Evolutionary conservation across 495 filamentous ascomycete species (phyloP).

Genomic region (Cudoniella acicularis): DNA sequence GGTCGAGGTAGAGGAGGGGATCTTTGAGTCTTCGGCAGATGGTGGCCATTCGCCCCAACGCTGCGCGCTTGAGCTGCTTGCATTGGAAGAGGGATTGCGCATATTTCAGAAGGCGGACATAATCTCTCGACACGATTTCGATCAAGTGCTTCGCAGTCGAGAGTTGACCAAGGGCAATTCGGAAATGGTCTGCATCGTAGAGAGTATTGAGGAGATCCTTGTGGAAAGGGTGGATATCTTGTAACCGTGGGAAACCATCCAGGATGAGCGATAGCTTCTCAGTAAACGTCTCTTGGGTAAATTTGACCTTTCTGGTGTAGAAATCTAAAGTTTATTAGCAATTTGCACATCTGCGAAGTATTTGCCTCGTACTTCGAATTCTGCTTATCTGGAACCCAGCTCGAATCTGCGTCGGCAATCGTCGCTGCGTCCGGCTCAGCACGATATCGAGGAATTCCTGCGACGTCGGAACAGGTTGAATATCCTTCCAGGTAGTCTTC

Average conservation of each 20-base stretch:
- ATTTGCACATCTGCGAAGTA: conserved; percentile 9
- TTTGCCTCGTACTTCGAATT: conserved; percentile 64
- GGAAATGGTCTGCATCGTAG: conserved; percentile 98
- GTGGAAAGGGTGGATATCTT: conserved; percentile 97
- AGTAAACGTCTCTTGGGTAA: conserved; percentile 93
- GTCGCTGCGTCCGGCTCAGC: conserved; percentile 87
- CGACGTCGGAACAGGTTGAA: conserved; percentile 85
- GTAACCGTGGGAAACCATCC: conserved; percentile 87
- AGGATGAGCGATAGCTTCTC: conserved; percentile 89
- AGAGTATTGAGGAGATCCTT: conserved; percentile 55
- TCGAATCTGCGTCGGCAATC: conserved; percentile 92
- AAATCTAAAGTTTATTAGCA: conserved; percentile 54
- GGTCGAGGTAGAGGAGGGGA: conserved; percentile 90
- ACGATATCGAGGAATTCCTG: conserved; percentile 98
- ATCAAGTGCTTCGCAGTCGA: conserved; percentile 95
- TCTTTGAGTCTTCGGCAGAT: conserved; percentile 92
- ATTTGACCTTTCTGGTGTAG: conserved; percentile 98
- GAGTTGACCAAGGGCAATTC: conserved; percentile 92
- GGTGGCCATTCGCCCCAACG: conserved; percentile 92
- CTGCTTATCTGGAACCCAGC: conserved; percentile 94
- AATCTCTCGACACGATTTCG: conserved; percentile 91
- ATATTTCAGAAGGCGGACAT: conserved; percentile 91
- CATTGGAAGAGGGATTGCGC: conserved; percentile 94
- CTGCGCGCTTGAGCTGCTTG: conserved; percentile 88
- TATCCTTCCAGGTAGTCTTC: conserved; percentile 57